A percentile compares a stretch with the other conserved stretches of the same genome.
phyloP scores from a whole-genome alignment of 495 filamentous ascomycete species.

The Lophiostoma macrostomum region DNA sequence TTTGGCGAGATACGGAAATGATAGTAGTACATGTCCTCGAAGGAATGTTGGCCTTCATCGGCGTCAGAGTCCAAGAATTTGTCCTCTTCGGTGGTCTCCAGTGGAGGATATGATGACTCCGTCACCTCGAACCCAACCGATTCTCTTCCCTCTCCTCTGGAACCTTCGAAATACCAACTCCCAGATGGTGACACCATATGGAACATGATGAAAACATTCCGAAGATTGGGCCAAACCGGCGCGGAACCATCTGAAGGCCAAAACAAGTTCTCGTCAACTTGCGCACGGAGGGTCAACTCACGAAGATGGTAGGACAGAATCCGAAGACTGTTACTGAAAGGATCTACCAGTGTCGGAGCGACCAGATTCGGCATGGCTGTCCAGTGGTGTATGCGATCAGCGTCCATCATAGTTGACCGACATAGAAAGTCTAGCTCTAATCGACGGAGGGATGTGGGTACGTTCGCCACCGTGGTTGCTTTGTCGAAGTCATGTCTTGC shows the following conservation, averaged over 20 bases:
- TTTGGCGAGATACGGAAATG: constrained; percentile 2
- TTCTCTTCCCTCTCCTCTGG: background rate
- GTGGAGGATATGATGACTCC: constrained; percentile 7
- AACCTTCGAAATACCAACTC: constrained; percentile 11
- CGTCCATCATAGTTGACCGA: background rate
- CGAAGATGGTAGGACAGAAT: constrained; percentile 6
- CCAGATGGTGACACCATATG: constrained; percentile 1
- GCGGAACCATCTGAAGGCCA: constrained; percentile 5
- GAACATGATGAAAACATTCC: constrained; percentile 7
- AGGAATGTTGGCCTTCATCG: background rate
- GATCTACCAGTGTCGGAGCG: background rate
- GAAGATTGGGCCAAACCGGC: constrained; percentile 3
- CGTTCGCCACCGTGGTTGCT: background rate
- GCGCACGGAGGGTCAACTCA: background rate
- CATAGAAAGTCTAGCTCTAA: constrained; percentile 5
- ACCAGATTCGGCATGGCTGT: constrained; percentile 1
- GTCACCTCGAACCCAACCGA: background rate
- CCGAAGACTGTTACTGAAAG: constrained; percentile 9
- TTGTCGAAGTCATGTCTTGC: constrained; percentile 12
- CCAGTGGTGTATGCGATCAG: background rate
- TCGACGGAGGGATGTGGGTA: background rate
- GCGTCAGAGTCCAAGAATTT: background rate
- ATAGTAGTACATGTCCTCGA: background rate
- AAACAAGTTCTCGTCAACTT: constrained; percentile 7
- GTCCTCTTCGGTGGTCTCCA: background rate